A percentile compares a stretch with the other conserved stretches of the same genome.
These are phyloP conservation scores for Lentithecium fluviatile DNA, from an alignment of 495 filamentous ascomycete genomes.

Conservation along the genomic window DNA sequence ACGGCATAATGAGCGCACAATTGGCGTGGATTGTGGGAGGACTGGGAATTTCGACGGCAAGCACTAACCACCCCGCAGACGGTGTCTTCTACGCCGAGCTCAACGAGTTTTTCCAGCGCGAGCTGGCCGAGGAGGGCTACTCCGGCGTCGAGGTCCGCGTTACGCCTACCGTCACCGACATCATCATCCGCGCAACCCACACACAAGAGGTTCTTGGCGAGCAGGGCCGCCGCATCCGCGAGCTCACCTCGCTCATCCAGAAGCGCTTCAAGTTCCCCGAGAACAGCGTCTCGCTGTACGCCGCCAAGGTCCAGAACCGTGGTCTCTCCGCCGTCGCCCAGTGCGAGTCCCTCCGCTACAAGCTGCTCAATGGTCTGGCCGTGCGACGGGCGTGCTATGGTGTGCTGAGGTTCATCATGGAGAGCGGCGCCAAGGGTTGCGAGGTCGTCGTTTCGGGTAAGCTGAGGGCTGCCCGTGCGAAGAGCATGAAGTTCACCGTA, in stretches of 20 bases:
- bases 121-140: slow-evolving; percentile 99
- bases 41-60: slow-evolving; percentile 5
- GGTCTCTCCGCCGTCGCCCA: slow-evolving; percentile 99
- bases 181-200: slow-evolving; percentile 99
- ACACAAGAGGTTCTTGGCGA: slow-evolving; percentile 99
- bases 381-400: slow-evolving; percentile 98
- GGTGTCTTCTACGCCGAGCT: slow-evolving; percentile 99
- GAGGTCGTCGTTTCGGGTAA: slow-evolving; percentile 99
- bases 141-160: slow-evolving; percentile 99
- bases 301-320: slow-evolving; percentile 99
- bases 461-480: slow-evolving; percentile 96
- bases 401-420: slow-evolving; percentile 99
- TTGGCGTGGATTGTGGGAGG: neutral
- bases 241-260: slow-evolving; percentile 99
- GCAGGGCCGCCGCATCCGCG: slow-evolving; percentile 98
- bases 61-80: slow-evolving; percentile 50
- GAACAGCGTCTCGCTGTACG: slow-evolving; percentile 99
- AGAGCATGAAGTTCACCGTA: slow-evolving; percentile 99
- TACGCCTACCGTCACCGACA: slow-evolving; percentile 98
- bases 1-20: neutral
- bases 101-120: slow-evolving; percentile 99
- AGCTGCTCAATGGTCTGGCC: slow-evolving; percentile 98
- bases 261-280: slow-evolving; percentile 99
- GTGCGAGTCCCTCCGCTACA: slow-evolving; percentile 99
- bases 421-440: slow-evolving; percentile 97